A percentile compares a stretch with the other conserved stretches of the same genome.
phyloP scores from a whole-genome alignment of 805 yeast species.

The Scheffersomyces spartinae region DNA sequence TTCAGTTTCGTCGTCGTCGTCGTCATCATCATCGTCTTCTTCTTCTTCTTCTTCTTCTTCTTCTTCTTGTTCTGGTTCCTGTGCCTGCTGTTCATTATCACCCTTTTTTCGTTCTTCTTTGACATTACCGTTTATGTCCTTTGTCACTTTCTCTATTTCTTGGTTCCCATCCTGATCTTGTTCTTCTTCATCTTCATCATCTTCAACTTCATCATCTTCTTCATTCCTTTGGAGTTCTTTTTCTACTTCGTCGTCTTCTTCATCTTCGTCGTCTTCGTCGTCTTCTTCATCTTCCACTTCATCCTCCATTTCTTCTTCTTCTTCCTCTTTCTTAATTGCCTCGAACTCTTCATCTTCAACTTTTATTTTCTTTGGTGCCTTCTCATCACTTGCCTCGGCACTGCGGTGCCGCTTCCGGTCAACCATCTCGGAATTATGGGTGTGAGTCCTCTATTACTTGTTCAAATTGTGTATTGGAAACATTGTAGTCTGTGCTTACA shows the following conservation, averaged over 20 bases:
- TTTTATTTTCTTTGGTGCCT: slow-evolving; percentile 12
- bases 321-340: slow-evolving; percentile 10
- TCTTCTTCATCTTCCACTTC: slow-evolving; percentile 5
- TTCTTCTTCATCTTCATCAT: slow-evolving; percentile 9
- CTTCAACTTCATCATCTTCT: slow-evolving; percentile 14
- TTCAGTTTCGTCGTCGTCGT: slow-evolving; percentile 32
- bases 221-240: slow-evolving; percentile 12
- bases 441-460: too few relatives aligned
- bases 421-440: too few relatives aligned
- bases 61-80: slow-evolving; percentile 8
- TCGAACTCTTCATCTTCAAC: slow-evolving; percentile 8
- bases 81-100: slow-evolving; percentile 8
- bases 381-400: too few relatives aligned
- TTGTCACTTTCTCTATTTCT: slow-evolving; percentile 13
- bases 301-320: slow-evolving; percentile 13
- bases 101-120: slow-evolving; percentile 12
- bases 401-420: too few relatives aligned
- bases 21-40: slow-evolving; percentile 28
- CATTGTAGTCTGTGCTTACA: too few relatives aligned
- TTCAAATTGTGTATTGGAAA: too few relatives aligned
- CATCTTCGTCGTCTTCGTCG: slow-evolving; percentile 4
- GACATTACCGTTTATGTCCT: slow-evolving; percentile 11
- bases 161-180: slow-evolving; percentile 4
- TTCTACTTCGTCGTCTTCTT: slow-evolving; percentile 4
- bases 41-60: slow-evolving; percentile 19